Conservation (phyloP, 2,329 filamentous ascomycete genomes). For the Alternaria metachromatica region DNA sequence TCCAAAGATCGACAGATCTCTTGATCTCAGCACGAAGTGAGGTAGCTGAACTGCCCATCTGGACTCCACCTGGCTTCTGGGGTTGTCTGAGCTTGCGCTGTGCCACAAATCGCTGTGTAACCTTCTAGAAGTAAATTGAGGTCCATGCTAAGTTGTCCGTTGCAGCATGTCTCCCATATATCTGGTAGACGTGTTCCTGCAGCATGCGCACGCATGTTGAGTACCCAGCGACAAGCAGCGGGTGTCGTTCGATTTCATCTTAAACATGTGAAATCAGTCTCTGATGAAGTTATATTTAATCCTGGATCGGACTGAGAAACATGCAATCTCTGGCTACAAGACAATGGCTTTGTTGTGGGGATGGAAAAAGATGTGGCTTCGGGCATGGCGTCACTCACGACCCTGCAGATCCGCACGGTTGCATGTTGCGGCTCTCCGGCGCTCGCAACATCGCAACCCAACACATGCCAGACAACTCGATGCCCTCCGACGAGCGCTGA, state of each 20-base stretch:
- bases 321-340: background rate
- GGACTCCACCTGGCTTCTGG: background rate
- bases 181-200: background rate
- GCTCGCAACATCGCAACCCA: background rate
- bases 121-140: background rate
- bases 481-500: constrained; percentile 45
- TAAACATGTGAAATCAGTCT: background rate
- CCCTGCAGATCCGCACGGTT: constrained; percentile 15
- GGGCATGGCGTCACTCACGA: constrained; percentile 17
- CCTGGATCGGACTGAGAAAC: background rate
- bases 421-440: constrained; percentile 2
- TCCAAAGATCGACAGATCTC: no score
- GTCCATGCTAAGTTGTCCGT: background rate
- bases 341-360: background rate
- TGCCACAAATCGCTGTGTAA: background rate
- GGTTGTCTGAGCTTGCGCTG: background rate
- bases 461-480: constrained; percentile 29
- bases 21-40: background rate
- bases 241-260: background rate
- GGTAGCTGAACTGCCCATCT: background rate
- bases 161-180: background rate
- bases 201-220: background rate
- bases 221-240: background rate
- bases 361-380: background rate
- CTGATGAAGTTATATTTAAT: background rate